Evolutionary conservation across 176 grass and related monocot species (phyloP), one percentile per base, ranked within the genome.

Genomic region (Lolium perenne): DNA sequence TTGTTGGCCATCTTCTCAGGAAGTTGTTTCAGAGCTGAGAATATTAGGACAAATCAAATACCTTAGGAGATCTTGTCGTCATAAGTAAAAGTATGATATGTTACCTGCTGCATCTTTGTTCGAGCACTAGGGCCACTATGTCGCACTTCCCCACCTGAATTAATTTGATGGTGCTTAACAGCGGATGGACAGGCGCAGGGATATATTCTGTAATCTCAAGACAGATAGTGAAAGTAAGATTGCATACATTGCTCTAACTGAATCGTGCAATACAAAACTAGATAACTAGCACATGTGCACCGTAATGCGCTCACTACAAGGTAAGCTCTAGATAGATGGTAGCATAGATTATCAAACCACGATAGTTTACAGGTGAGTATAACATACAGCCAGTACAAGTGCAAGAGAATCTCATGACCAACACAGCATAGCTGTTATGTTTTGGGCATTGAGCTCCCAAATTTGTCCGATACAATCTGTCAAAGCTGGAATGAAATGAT

Each of bases 191-290:
- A 77, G 43, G 53, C 12, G 61, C 60, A 43, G 26, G 83, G 43
- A 90, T 71, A 86, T 82, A 78, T 90, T 78, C 84, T 86, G 72
- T 40, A 47, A 83, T 63, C 63, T 65, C 3, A 38, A 55, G 41
- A 20, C 64, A 82, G 16, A 72, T 22, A 72, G 64, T 78, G 56
- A 86, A 86, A 83, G 64, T 83, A 56, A 72, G 41, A 74, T 55
- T 66, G 56, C 32, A 65, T 78, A 80, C 82, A 4, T 51, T 26
- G 25, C 43, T 74, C 35, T 25, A 78, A 41, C 64, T 72, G 25
- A 83, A 84, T 41, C 62, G 25, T 5, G 1, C 6, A 17, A 70
- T 10, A 41, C 35, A 41, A 6, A 21, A 59, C 8, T 59, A 59
- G 9, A 29, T 47, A 47, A 10, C 46, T 47, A 47, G 46, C 46